Conservation (phyloP, 2,329 filamentous ascomycete species). For the Colletotrichum lupini region DNA sequence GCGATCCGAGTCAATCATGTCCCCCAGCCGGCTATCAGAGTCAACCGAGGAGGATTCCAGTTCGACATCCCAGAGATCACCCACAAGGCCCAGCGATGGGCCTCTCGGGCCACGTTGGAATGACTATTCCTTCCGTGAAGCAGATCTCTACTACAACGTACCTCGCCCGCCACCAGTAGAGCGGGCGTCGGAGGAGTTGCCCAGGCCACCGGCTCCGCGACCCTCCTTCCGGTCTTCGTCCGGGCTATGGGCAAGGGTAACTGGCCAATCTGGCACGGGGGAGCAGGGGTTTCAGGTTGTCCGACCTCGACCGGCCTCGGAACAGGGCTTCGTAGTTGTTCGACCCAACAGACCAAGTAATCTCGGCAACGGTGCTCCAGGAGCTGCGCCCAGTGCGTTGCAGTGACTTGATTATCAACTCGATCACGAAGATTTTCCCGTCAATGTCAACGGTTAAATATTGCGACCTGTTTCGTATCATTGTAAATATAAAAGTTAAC, state of each 20-base stretch:
- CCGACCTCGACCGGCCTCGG: neutral
- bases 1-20: slow-evolving; percentile 1
- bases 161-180: neutral
- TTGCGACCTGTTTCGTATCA: neutral
- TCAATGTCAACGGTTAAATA: neutral
- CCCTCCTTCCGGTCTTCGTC: slow-evolving; percentile 20
- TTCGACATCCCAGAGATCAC: neutral
- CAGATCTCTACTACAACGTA: slow-evolving; percentile 46
- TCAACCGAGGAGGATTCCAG: neutral
- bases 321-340: slow-evolving; percentile 22
- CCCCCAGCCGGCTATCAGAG: slow-evolving; percentile 16
- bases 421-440: neutral
- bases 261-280: neutral
- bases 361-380: neutral
- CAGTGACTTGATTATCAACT: neutral
- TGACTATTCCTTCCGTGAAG: slow-evolving; percentile 50
- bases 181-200: slow-evolving; percentile 17
- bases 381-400: neutral
- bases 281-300: slow-evolving; percentile 21
- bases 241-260: slow-evolving; percentile 25
- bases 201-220: neutral
- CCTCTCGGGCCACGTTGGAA: slow-evolving; percentile 41
- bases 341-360: slow-evolving; percentile 13
- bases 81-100: neutral
- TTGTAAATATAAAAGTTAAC: neutral